Evolutionary conservation across 257 asterid species (phyloP), one percentile per base, ranked within the genome.

Genomic region (Avicennia marina): DNA sequence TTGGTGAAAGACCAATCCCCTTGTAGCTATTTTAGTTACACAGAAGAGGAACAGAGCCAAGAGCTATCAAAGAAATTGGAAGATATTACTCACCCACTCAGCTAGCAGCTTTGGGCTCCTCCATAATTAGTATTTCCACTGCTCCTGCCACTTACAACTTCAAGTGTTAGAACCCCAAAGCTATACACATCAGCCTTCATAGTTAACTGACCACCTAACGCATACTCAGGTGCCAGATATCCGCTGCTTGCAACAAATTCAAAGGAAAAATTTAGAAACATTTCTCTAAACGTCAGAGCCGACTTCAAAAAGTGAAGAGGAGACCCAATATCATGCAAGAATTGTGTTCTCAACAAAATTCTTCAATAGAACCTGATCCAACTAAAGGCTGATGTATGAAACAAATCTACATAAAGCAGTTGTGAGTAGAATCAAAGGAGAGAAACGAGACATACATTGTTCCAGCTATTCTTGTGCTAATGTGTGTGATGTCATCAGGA

Each of bases 201-300:
- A 24, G 98, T 90, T 63, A 90, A 74, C 47, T 80, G 97, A 36
- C 98, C 96, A 17, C 95, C 96, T 70, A 87, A 71, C 56, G 73
- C 96, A 72, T 90, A 90, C 78, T 90, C 98, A 24, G 98, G 98
- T 40, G 98, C 98, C 68, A 90, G 80, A 70, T 90, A 90, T 63
- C 96, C 96, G 45, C 97, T 90, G 94, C 67, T 72, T 36, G 73
- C 59, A 65, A 72, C 57, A 66, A 66, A 63, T 16, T 58, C 54
- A 51, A 49, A 45, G 56, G 21, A 21, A 53, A 48, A 40, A n/a
- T 32, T 67, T 21, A 67, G 67, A 68, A 44, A 34, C 20, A 55
- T 12, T 58, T 11, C 22, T 33, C 62, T 33, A 31, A 24, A 20
- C 16, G 27, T 11, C 31, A 42, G 44, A 40, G 13, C 17, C 56